Evolutionary conservation across 345 rosid genomes (phyloP).

Genomic region (Brassica juncea): DNA sequence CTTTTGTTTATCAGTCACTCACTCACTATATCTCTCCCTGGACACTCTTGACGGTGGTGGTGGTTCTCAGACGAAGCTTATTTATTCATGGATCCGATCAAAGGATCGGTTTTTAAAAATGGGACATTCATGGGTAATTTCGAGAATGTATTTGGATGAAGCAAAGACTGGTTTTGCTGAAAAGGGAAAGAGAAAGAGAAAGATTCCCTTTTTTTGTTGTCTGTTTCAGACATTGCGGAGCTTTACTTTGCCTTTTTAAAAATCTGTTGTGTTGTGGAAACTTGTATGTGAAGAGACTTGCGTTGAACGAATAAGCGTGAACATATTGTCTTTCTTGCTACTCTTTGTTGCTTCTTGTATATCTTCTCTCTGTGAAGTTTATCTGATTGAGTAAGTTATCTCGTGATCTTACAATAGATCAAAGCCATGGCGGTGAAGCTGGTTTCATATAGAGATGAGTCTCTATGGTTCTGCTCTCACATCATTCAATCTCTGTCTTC

Average conservation of each 20-base stretch:
- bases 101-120: conserved; percentile 5
- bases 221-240: conserved; percentile 39
- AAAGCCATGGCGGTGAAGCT: conserved; percentile 20
- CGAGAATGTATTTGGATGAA: conserved; percentile 39
- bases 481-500: conserved; percentile 8
- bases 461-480: conserved; percentile 22
- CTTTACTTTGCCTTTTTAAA: conserved; percentile 27
- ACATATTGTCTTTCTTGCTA: conserved; percentile 36
- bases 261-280: conserved; percentile 38
- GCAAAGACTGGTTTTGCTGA: conserved; percentile 25
- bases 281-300: conserved; percentile 64
- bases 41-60: conserved; percentile 28
- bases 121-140: conserved; percentile 33
- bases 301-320: conserved; percentile 54
- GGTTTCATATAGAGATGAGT: conserved; percentile 16
- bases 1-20: conserved; percentile 14
- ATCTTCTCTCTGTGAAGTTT: conserved; percentile 23
- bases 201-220: conserved; percentile 24
- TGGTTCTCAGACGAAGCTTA: conserved; percentile 27
- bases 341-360: conserved; percentile 18
- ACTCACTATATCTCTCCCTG: neutral
- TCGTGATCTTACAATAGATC: neutral
- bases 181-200: conserved; percentile 5
- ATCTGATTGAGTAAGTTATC: conserved; percentile 18
- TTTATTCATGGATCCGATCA: conserved; percentile 33